These are phyloP conservation scores for Saccharomyces hybrid DNA, from an alignment of 1,139 yeast species.

Conservation along the genomic window DNA sequence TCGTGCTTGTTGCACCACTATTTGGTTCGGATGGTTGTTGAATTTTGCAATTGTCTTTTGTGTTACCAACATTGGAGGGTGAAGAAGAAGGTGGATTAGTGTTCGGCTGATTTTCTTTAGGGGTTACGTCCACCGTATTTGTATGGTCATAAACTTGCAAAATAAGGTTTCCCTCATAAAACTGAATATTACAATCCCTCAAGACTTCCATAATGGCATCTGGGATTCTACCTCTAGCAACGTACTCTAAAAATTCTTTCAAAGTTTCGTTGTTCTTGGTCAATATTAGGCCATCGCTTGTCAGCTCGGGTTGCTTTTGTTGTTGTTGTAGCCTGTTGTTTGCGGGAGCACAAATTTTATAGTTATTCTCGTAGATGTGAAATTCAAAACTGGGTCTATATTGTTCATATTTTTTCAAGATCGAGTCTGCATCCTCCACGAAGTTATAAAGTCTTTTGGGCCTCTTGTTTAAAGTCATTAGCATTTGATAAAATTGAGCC, in stretches of 20 bases:
- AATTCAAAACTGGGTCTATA: slow-evolving; percentile 78
- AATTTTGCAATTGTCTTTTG: slow-evolving; percentile 1
- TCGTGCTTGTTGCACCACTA: background rate
- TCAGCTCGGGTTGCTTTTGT: slow-evolving; percentile 26
- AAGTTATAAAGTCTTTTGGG: slow-evolving; percentile 48
- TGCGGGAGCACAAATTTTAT: slow-evolving; percentile 40
- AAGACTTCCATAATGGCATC: slow-evolving; percentile 83
- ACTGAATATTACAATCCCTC: slow-evolving; percentile 72
- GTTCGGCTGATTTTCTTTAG: slow-evolving; percentile 13
- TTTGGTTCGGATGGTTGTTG: slow-evolving; percentile 4
- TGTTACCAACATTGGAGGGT: background rate
- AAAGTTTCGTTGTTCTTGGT: slow-evolving; percentile 78
- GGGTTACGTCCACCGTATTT: slow-evolving; percentile 31
- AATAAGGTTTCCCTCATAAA: slow-evolving; percentile 85
- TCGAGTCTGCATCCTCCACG: slow-evolving; percentile 64
- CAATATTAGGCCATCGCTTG: slow-evolving; percentile 61
- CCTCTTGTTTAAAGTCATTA: slow-evolving; percentile 30
- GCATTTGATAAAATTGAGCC: slow-evolving; percentile 33
- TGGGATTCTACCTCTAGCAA: slow-evolving; percentile 76
- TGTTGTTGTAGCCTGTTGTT: slow-evolving; percentile 35
- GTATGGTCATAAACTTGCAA: slow-evolving; percentile 78
- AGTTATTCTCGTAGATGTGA: slow-evolving; percentile 86
- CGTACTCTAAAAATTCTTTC: slow-evolving; percentile 69
- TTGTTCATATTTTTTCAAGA: slow-evolving; percentile 69
- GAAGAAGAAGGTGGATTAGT: background rate